These are phyloP conservation scores for Rubus parviflorus DNA, from an alignment of 306 rosid genomes.

Conservation along the genomic window DNA sequence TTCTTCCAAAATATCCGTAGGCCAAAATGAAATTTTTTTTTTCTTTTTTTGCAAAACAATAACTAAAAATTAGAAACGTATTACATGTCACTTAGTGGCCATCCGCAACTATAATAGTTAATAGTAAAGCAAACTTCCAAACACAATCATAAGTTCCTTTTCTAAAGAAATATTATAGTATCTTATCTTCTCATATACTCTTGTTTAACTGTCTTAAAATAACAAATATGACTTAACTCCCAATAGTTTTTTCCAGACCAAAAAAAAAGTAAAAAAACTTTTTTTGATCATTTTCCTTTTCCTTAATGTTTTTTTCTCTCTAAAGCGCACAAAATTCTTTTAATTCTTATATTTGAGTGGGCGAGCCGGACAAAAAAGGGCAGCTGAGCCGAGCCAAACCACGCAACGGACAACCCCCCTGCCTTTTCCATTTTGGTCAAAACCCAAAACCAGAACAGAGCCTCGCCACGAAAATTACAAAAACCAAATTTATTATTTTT, in stretches of 20 bases:
- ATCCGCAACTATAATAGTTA: not conserved
- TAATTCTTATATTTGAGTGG: not conserved
- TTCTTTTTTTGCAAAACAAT: no score
- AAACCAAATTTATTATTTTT: not conserved
- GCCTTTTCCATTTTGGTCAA: conserved; percentile 15
- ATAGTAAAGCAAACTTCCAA: not conserved
- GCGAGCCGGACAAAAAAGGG: conserved; percentile 23
- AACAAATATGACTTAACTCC: not conserved
- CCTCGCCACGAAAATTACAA: not conserved
- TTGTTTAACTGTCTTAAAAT: not conserved
- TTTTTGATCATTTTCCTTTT: not conserved
- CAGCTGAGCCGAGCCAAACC: conserved; percentile 8
- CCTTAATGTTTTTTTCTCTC: not conserved
- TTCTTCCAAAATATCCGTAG: no score
- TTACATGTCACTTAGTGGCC: not conserved
- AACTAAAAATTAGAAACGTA: no score
- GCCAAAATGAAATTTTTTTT: no score
- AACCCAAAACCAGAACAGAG: conserved; percentile 4
- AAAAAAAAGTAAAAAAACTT: not conserved
- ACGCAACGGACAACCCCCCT: not conserved
- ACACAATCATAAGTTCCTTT: not conserved
- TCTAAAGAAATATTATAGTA: not conserved
- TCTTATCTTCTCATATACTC: not conserved
- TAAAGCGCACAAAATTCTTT: not conserved
- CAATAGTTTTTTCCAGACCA: not conserved